Evolutionary conservation across 331 rosid species (phyloP).

Genomic region (Acacia concinna): DNA sequence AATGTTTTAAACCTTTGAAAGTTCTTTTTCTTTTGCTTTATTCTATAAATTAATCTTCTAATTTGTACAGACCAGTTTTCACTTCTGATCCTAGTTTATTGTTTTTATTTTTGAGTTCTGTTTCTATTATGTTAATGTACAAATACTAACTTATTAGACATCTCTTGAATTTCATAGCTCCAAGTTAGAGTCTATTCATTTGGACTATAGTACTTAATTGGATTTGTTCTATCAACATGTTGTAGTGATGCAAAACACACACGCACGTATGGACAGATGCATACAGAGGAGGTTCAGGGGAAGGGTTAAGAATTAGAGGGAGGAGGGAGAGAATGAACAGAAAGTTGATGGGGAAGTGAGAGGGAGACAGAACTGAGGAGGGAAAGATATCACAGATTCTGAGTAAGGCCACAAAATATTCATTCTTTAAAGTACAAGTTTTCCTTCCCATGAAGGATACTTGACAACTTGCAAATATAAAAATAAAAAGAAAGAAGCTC

Average conservation of each 20-base stretch:
- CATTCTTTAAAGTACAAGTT: no score
- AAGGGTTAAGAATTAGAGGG: no score
- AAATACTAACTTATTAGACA: background rate
- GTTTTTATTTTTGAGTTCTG: background rate
- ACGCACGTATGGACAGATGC: background rate
- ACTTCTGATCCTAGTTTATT: background rate
- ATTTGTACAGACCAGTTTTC: background rate
- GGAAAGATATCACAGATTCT: no score
- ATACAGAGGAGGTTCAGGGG: background rate
- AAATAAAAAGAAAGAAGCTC: background rate
- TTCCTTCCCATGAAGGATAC: no score
- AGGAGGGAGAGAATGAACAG: no score
- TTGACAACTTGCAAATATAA: no score
- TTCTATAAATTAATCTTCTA: background rate
- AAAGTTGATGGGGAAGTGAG: no score
- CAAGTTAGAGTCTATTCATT: background rate
- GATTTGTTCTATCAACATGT: background rate
- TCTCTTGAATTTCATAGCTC: background rate
- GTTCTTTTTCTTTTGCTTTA: background rate
- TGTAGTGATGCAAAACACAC: no score
- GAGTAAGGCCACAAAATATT: no score
- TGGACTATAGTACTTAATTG: background rate
- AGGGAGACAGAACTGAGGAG: no score
- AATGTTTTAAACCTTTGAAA: background rate
- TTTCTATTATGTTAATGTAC: background rate